Percentiles rank a stretch among this genome's conserved stretches.
phyloP scores from a whole-genome alignment of 352 stramenopile species.

The Thalassiosira mediterranea region DNA sequence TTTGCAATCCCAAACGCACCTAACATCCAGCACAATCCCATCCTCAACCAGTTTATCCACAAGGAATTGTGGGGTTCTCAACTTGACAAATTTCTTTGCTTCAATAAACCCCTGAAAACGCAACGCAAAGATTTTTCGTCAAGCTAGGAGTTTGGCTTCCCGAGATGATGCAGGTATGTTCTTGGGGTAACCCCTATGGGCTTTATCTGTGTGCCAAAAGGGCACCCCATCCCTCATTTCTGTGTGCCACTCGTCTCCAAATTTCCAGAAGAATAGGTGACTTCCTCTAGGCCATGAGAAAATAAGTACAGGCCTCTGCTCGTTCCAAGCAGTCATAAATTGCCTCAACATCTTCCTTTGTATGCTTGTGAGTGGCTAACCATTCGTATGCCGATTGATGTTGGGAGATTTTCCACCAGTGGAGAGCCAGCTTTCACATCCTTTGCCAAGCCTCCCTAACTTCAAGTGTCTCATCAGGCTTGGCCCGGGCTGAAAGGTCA shows the following conservation, averaged over 20 bases:
- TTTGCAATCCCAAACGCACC: slow-evolving; percentile 37
- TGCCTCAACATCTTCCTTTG: slow-evolving; percentile 1
- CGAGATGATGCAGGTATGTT: slow-evolving; percentile 20
- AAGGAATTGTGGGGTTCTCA: slow-evolving; percentile 22
- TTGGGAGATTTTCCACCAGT: slow-evolving; percentile 13
- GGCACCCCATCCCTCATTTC: slow-evolving; percentile 17
- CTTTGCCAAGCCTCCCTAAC: slow-evolving; percentile 14
- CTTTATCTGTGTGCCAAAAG: neutral
- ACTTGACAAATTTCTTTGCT: neutral
- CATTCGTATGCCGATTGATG: neutral
- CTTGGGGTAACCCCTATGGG: neutral
- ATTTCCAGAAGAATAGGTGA: slow-evolving; percentile 23
- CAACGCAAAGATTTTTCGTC: slow-evolving; percentile 36
- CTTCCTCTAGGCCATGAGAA: slow-evolving; percentile 19
- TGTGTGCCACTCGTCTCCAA: slow-evolving; percentile 8
- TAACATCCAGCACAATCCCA: slow-evolving; percentile 12
- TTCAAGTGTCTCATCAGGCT: neutral
- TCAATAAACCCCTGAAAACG: slow-evolving; percentile 28
- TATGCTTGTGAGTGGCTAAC: neutral
- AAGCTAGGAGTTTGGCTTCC: slow-evolving; percentile 4
- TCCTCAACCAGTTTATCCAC: slow-evolving; percentile 19
- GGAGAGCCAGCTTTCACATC: slow-evolving; percentile 18
- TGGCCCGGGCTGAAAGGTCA: neutral
- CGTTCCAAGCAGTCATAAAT: slow-evolving; percentile 12
- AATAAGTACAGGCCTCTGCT: slow-evolving; percentile 16